These are phyloP conservation scores for Tricholoma furcatifolium DNA, from an alignment of 768 basidiomycete genomes.

Conservation along the genomic window DNA sequence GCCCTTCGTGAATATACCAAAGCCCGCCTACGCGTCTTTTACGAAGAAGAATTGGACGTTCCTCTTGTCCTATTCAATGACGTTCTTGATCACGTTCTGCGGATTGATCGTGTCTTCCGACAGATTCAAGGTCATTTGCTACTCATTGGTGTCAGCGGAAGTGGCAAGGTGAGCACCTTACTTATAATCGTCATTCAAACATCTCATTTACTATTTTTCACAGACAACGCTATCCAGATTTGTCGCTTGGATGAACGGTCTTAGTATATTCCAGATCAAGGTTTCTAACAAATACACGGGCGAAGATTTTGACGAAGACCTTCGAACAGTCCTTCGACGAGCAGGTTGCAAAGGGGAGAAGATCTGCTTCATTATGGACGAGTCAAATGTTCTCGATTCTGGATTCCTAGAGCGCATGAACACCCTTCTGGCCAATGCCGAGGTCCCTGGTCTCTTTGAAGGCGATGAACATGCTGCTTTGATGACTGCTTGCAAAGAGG, in stretches of 20 bases:
- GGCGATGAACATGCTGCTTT: slow-evolving; percentile 98
- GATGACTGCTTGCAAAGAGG: slow-evolving; percentile 99
- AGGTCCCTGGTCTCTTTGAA: slow-evolving; percentile 99
- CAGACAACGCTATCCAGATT: slow-evolving; percentile 95
- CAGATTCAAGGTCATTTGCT: slow-evolving; percentile 96
- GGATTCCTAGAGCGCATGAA: slow-evolving; percentile 99
- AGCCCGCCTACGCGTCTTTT: slow-evolving; percentile 95
- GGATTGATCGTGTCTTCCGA: slow-evolving; percentile 98
- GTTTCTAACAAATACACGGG: slow-evolving; percentile 99
- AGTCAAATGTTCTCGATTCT: slow-evolving; percentile 98
- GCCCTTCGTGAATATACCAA: slow-evolving; percentile 94
- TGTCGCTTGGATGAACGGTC: slow-evolving; percentile 99
- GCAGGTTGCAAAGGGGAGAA: slow-evolving; percentile 99
- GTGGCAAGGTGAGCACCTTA: slow-evolving; percentile 77
- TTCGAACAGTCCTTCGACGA: slow-evolving; percentile 91
- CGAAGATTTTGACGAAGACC: slow-evolving; percentile 97
- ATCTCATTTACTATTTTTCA: slow-evolving; percentile 29
- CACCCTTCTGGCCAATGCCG: slow-evolving; percentile 97
- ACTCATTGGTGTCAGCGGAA: slow-evolving; percentile 96
- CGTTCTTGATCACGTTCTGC: slow-evolving; percentile 94
- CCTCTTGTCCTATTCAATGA: slow-evolving; percentile 98
- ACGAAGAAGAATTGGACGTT: slow-evolving; percentile 98
- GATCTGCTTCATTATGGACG: slow-evolving; percentile 99
- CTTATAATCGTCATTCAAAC: background rate
- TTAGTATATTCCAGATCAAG: slow-evolving; percentile 99